Percentiles rank a stretch among this genome's conserved stretches.
These are phyloP conservation scores for Tympanopsis confertula DNA, from an alignment of 2,329 filamentous ascomycete genomes.

Conservation along the genomic window DNA sequence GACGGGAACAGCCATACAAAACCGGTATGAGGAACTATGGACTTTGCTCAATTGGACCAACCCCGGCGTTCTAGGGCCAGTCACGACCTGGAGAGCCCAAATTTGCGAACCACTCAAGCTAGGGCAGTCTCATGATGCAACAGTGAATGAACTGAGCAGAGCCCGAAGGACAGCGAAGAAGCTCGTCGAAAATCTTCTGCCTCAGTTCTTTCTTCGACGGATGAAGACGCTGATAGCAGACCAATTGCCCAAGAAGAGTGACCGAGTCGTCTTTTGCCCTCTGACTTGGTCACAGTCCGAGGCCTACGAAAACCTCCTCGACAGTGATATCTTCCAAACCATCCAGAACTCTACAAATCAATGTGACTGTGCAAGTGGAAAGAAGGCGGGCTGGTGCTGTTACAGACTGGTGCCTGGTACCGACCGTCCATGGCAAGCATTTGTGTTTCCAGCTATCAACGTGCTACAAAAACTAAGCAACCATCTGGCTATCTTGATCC, in stretches of 20 bases:
- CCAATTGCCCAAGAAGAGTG: constrained; percentile 87
- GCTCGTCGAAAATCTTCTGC: constrained; percentile 76
- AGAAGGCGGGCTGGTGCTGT: constrained; percentile 75
- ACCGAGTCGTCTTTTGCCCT: constrained; percentile 89
- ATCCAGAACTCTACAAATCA: constrained; percentile 56
- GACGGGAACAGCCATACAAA: constrained; percentile 93
- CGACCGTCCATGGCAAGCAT: constrained; percentile 52
- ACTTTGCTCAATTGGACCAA: constrained; percentile 93
- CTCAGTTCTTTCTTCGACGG: constrained; percentile 78
- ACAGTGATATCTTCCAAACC: constrained; percentile 55
- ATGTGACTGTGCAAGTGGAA: constrained; percentile 61
- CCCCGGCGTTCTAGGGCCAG: constrained; percentile 55
- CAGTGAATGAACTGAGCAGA: constrained; percentile 66
- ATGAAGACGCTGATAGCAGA: constrained; percentile 89
- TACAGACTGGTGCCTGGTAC: constrained; percentile 45
- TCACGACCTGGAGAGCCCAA: constrained; percentile 65
- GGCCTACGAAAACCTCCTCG: constrained; percentile 75
- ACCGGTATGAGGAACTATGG: constrained; percentile 96
- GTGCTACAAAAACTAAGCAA: constrained; percentile 81
- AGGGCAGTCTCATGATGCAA: constrained; percentile 89
- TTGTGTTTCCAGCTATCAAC: constrained; percentile 76
- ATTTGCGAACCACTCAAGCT: constrained; percentile 72
- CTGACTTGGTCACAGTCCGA: constrained; percentile 69
- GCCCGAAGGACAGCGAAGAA: constrained; percentile 74
- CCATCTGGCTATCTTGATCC: constrained; percentile 81